Base-by-base conservation (phyloP, 441 rosid species). In the Codiaeum variegatum region DNA sequence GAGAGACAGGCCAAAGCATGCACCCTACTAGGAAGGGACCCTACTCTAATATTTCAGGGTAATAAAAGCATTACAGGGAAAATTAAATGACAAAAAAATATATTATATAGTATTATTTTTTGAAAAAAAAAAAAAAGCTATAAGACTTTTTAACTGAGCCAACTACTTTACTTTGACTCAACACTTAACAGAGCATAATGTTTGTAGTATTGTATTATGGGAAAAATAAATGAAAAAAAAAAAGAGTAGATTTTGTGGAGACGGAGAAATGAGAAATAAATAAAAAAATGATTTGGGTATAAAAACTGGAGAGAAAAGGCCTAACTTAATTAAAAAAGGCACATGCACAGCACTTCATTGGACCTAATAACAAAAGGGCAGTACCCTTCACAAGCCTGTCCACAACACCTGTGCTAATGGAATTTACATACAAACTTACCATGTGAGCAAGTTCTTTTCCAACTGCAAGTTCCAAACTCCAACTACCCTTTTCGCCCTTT, bases 291-390 rank as follows among this genome's bases (percentile, higher is more conserved):
- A 83, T 82, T 84, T 80, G 78, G 76, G 76, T 55, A 46, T 79
- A 72, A 67, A 73, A 77, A 67, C 60, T 71, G 16, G 74, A 49
- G 61, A 59, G 40, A 52, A 66, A 61, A 9, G 62, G 38, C 19
- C 34, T 49, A 76, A 76, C 18, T n/a, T 78, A 69, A 71, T 68
- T 72, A 19, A 52, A 42, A 36, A 38, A 21, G 52, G 82, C 88
- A 88, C 86, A 82, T 86, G 90, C 85, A 76, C 21, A 70, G 46
- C 82, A 82, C 77, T 79, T 66, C 63, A 80, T 79, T 46, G n/a
- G n/a, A n/a, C n/a, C n/a, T n/a, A n/a, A n/a, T n/a, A n/a, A n/a
- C n/a, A n/a, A n/a, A n/a, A n/a, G n/a, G n/a, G n/a, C n/a, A n/a
- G n/a, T n/a, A n/a, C n/a, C n/a, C n/a, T n/a, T n/a, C n/a, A n/a